phyloP scores from a whole-genome alignment of 2,329 filamentous ascomycete species.

The Biscogniauxia sp. region DNA sequence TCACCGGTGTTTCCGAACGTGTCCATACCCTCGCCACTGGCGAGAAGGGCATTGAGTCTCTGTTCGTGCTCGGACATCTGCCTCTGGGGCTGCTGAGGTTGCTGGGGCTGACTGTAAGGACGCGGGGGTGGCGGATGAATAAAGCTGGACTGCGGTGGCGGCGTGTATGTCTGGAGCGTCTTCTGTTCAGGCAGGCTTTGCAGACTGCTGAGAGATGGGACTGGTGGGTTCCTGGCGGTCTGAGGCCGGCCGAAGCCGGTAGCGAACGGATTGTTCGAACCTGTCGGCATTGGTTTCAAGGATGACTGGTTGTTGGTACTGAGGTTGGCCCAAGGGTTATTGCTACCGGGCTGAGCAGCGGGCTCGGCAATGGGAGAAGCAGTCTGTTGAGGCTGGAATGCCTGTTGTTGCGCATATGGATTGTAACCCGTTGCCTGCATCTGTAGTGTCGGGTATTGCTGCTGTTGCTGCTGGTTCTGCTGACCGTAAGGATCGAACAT shows the following conservation, averaged over 20 bases:
- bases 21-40: slow-evolving; percentile 88
- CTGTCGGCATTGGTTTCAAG: slow-evolving; percentile 80
- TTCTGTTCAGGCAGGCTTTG: slow-evolving; percentile 73
- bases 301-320: slow-evolving; percentile 53
- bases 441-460: slow-evolving; percentile 37
- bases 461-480: slow-evolving; percentile 45
- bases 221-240: slow-evolving; percentile 54
- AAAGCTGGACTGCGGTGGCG: slow-evolving; percentile 42
- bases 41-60: slow-evolving; percentile 81
- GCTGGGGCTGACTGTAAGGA: slow-evolving; percentile 39
- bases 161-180: slow-evolving; percentile 56
- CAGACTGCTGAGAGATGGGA: slow-evolving; percentile 67
- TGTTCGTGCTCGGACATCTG: slow-evolving; percentile 64
- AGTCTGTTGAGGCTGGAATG: slow-evolving; percentile 43
- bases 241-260: slow-evolving; percentile 63
- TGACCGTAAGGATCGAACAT: slow-evolving; percentile 69
- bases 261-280: slow-evolving; percentile 97
- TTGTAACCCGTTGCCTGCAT: slow-evolving; percentile 54
- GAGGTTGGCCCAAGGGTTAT: slow-evolving; percentile 86
- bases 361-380: slow-evolving; percentile 50
- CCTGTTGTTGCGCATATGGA: slow-evolving; percentile 51
- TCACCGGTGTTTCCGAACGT: slow-evolving; percentile 98
- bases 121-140: slow-evolving; percentile 39
- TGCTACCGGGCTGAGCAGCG: slow-evolving; percentile 72
- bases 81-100: slow-evolving; percentile 49